A percentile compares a stretch with the other conserved stretches of the same genome.
Evolutionary conservation across 495 filamentous ascomycete species (phyloP).

Genomic region (Coniosporium apollinis): DNA sequence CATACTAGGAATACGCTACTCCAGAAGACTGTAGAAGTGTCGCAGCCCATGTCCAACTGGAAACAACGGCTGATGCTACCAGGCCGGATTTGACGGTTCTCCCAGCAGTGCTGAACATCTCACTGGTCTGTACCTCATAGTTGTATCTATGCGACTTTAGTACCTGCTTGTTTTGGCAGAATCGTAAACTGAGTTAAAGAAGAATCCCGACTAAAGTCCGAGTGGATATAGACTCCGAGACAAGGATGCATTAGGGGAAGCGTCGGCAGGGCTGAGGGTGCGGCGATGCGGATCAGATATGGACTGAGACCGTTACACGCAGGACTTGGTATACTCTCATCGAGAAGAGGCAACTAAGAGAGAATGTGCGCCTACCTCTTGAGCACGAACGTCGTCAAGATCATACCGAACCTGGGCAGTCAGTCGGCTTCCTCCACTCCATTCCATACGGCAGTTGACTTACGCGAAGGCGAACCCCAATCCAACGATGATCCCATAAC

Average conservation of each 20-base stretch:
- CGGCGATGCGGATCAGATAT: too few relatives aligned
- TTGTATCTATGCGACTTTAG: constrained; percentile 44
- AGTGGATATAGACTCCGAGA: not conserved
- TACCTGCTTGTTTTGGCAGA: too few relatives aligned
- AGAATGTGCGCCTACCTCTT: constrained; percentile 18
- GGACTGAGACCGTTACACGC: too few relatives aligned
- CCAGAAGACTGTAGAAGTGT: constrained; percentile 69
- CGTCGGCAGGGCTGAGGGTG: too few relatives aligned
- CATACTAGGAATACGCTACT: constrained; percentile 86
- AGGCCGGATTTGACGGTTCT: constrained; percentile 87
- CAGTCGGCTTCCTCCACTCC: constrained; percentile 1
- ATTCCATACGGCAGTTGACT: constrained; percentile 3
- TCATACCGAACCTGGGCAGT: constrained; percentile 16
- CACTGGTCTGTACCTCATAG: constrained; percentile 84
- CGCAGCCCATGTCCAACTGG: constrained; percentile 88
- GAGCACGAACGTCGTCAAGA: constrained; percentile 24
- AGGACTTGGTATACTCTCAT: too few relatives aligned
- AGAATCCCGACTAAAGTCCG: not conserved
- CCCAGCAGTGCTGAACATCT: constrained; percentile 94
- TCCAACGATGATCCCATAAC: constrained; percentile 23
- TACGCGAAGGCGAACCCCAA: constrained; percentile 22
- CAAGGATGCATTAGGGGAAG: too few relatives aligned
- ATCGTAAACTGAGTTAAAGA: too few relatives aligned
- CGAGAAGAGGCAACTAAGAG: too few relatives aligned
- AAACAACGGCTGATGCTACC: constrained; percentile 89